A percentile compares a stretch with the other conserved stretches of the same genome.
Conservation (phyloP, 177 flowering plant species). For the Tripterygium wilfordii region DNA sequence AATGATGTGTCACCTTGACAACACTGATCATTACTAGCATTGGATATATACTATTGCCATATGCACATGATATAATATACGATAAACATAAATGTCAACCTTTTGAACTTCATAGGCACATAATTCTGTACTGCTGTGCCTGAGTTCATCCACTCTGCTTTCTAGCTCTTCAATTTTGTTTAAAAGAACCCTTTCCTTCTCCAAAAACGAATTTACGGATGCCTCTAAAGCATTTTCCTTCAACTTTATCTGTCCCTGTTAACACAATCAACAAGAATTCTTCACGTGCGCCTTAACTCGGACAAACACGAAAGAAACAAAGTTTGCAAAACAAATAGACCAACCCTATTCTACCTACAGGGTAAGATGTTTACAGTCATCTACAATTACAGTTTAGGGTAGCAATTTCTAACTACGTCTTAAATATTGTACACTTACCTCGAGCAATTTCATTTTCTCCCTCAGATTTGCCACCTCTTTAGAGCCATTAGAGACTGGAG, state of each 20-base stretch:
- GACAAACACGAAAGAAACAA: background rate
- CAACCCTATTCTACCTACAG: too few species aligned
- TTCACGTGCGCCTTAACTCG: background rate
- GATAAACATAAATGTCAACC: too few species aligned
- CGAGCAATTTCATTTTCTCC: constrained; percentile 71
- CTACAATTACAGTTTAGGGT: too few species aligned
- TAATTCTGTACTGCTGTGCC: constrained; percentile 17
- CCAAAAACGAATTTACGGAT: constrained; percentile 48
- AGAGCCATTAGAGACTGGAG: constrained; percentile 24
- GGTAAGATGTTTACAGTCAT: background rate
- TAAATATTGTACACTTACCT: constrained; percentile 41
- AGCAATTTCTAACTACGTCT: background rate
- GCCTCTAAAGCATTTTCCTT: constrained; percentile 61
- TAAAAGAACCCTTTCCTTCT: constrained; percentile 67
- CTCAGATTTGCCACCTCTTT: constrained; percentile 51
- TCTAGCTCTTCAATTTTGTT: constrained; percentile 58
- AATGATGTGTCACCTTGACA: too few species aligned
- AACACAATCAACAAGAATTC: constrained; percentile 6
- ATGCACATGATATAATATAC: constrained; percentile 5
- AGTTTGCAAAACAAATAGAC: background rate
- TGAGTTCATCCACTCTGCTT: constrained; percentile 35
- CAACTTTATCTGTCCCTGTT: constrained; percentile 63
- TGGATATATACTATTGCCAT: background rate
- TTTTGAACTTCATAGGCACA: constrained; percentile 18
- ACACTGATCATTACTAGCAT: background rate